Conservation (phyloP, 768 basidiomycete genomes). For the Agaricus sinodeliciosus region DNA sequence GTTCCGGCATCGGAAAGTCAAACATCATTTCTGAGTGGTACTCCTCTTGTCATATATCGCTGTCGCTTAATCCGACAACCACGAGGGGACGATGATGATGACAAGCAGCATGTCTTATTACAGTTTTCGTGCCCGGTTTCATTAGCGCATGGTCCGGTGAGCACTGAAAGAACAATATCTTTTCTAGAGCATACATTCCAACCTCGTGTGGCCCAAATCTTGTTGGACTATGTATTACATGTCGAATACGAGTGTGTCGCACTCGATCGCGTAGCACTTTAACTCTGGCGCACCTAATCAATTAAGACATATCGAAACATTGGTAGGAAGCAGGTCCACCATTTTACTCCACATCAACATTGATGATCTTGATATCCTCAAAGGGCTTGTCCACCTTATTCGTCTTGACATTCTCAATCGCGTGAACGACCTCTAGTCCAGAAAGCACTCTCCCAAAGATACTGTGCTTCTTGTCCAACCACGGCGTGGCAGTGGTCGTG, state of each 20-base stretch:
- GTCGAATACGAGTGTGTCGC: not conserved
- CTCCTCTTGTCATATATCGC: slow-evolving; percentile 26
- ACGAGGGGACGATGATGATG: slow-evolving; percentile 14
- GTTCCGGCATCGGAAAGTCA: slow-evolving; percentile 23
- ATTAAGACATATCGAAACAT: not conserved
- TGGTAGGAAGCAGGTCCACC: not conserved
- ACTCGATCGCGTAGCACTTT: slow-evolving; percentile 8
- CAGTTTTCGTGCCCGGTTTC: slow-evolving; percentile 5
- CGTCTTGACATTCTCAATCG: slow-evolving; percentile 86
- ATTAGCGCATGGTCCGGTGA: not conserved
- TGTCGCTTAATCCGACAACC: slow-evolving; percentile 31
- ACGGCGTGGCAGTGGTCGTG: slow-evolving; percentile 89
- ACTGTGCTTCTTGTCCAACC: slow-evolving; percentile 89
- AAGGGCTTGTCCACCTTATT: slow-evolving; percentile 85
- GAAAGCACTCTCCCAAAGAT: slow-evolving; percentile 87
- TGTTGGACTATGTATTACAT: not conserved
- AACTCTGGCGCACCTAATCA: not conserved
- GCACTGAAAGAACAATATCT: not conserved
- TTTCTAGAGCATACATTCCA: slow-evolving; percentile 2
- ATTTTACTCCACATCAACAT: slow-evolving; percentile 61
- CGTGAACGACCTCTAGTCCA: slow-evolving; percentile 85
- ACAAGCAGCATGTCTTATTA: slow-evolving; percentile 11
- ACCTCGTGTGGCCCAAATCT: not conserved
- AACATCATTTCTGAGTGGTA: slow-evolving; percentile 35
- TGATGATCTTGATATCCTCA: slow-evolving; percentile 90